Percentiles rank a stretch among this genome's conserved stretches.
These are phyloP conservation scores for Amanita brunnescens DNA, from an alignment of 768 basidiomycete species.

Conservation along the genomic window DNA sequence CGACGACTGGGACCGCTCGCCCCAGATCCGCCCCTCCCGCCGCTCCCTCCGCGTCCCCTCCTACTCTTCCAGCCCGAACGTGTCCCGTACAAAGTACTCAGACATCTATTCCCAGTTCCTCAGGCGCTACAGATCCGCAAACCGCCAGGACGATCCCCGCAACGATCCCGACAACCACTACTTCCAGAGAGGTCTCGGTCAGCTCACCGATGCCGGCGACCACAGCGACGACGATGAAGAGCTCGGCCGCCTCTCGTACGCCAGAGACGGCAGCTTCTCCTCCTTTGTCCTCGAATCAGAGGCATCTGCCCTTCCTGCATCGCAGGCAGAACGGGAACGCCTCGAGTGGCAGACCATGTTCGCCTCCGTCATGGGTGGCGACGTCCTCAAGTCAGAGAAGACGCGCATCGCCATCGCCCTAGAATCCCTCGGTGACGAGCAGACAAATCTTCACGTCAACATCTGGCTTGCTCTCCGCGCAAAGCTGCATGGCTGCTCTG, in stretches of 20 bases:
- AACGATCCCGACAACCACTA: slow-evolving; percentile 82
- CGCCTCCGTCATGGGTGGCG: slow-evolving; percentile 85
- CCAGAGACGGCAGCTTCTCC: slow-evolving; percentile 31
- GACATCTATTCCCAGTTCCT: slow-evolving; percentile 79
- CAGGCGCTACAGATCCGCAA: slow-evolving; percentile 57
- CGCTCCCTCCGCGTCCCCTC: slow-evolving; percentile 20
- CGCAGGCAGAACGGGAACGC: slow-evolving; percentile 69
- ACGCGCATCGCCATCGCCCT: slow-evolving; percentile 80
- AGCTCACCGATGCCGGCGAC: slow-evolving; percentile 59
- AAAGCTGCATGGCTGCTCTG: slow-evolving; percentile 67
- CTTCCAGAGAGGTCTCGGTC: slow-evolving; percentile 61
- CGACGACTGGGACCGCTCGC: slow-evolving; percentile 27
- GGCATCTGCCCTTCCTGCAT: slow-evolving; percentile 49
- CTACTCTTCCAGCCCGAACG: slow-evolving; percentile 13
- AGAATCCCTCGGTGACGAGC: slow-evolving; percentile 59
- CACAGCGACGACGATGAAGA: slow-evolving; percentile 71
- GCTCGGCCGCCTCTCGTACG: slow-evolving; percentile 32
- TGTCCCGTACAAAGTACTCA: slow-evolving; percentile 23
- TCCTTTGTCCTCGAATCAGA: slow-evolving; percentile 52
- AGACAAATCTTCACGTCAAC: slow-evolving; percentile 55
- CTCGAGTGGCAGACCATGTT: slow-evolving; percentile 96
- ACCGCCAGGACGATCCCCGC: slow-evolving; percentile 57
- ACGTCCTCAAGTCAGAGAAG: slow-evolving; percentile 93
- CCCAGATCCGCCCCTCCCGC: slow-evolving; percentile 24
- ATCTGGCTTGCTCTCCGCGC: slow-evolving; percentile 92